Evolutionary conservation across 352 stramenopile species (phyloP), one percentile per base, ranked within the genome.

Genomic region (Elongisporangium senticosum): DNA sequence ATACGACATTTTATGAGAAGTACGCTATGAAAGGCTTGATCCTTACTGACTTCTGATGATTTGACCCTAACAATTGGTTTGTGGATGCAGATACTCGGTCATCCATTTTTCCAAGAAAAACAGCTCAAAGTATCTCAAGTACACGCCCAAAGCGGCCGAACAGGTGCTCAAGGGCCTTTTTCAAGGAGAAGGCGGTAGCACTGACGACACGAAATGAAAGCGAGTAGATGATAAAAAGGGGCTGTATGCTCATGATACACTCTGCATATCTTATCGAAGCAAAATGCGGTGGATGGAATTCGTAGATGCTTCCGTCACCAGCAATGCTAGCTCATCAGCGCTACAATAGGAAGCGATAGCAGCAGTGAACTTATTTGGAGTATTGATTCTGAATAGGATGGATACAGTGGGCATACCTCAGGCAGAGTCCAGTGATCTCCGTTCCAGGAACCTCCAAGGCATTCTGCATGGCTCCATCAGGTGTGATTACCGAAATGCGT

Each of bases 31-130:
- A 19, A 39, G 2, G 6, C 3, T 15, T 58, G 13, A 3, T 62
- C 20, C 50, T 66, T 53, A 20, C 15, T 65, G 48, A 17, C 26
- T 24, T 43, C 40, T 14, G 51, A 39, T 43, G 17, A 23, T 15
- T 19, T 21, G 58, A 53, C 28, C 17, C 26, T 52, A 55, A n/a
- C 14, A 13, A 26, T 49, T 49, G 24, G 52, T 14, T 19, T 39
- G 28, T 39, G 28, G 7, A 39, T 28, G 14, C 62, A 93, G 84
- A 60, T 98, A 97, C 74, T 96, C 87, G 8, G 68, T 74, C 11
- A 75, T 98, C 53, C 86, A 95, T 37, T 96, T 97, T 56, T 96
- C 89, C n/a, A 96, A 91, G 71, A 96, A 96, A 58, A 90, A 96
- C 63, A 83, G 80, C 54, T 77, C 85, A 56, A 91, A 79, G 65